Conservation (phyloP, 352 stramenopile genomes). For the Phytophthora sp. region DNA sequence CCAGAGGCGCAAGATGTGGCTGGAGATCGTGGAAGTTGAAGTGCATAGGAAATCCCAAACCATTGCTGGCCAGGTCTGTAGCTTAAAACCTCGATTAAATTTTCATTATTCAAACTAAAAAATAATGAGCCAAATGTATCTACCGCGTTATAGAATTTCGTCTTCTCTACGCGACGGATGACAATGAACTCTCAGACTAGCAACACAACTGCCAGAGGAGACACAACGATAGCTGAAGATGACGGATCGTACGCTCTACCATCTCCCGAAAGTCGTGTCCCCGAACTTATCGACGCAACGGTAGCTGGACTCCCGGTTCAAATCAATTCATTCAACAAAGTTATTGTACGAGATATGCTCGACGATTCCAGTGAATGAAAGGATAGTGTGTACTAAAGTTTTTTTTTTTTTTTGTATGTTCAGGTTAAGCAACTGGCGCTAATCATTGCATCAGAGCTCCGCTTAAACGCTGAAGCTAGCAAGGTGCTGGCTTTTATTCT, state of each 20-base stretch:
- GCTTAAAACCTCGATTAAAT: too few species aligned
- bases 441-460: slow-evolving; percentile 49
- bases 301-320: slow-evolving; percentile 38
- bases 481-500: slow-evolving; percentile 59
- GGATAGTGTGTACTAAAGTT: not conserved
- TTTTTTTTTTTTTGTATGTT: not conserved
- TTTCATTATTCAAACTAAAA: too few species aligned
- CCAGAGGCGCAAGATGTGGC: slow-evolving; percentile 52
- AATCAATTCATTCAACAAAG: slow-evolving; percentile 43
- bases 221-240: too few species aligned
- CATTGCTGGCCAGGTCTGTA: slow-evolving; percentile 56
- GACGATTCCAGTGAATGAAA: not conserved
- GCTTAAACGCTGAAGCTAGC: slow-evolving; percentile 38
- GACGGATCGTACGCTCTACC: slow-evolving; percentile 7
- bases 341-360: too few species aligned
- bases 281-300: slow-evolving; percentile 39
- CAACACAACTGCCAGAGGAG: too few species aligned
- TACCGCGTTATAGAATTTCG: slow-evolving; percentile 34
- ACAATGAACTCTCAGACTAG: slow-evolving; percentile 21
- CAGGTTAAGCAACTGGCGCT: slow-evolving; percentile 31
- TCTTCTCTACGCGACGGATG: slow-evolving; percentile 39
- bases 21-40: slow-evolving; percentile 56
- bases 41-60: slow-evolving; percentile 55
- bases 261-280: slow-evolving; percentile 30
- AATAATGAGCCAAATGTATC: not conserved